These are phyloP conservation scores for Claviceps sp. DNA, from an alignment of 2,329 filamentous ascomycete genomes.

Conservation along the genomic window DNA sequence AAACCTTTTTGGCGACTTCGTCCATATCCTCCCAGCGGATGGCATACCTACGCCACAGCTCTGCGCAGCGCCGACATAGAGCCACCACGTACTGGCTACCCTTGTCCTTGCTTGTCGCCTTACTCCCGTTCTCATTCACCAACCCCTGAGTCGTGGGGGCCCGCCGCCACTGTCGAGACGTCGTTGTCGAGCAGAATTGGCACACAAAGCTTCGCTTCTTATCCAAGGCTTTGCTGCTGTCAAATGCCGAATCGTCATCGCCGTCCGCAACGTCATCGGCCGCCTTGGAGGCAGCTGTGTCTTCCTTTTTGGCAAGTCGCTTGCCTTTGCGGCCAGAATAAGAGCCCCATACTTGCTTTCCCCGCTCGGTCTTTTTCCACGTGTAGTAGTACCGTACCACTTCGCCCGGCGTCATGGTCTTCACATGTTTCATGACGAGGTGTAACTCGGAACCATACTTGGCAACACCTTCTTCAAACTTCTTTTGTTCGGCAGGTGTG, in stretches of 20 bases:
- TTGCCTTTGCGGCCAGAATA: constrained; percentile 81
- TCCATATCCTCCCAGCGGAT: constrained; percentile 93
- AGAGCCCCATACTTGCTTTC: constrained; percentile 79
- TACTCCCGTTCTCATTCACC: constrained; percentile 46
- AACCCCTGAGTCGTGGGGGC: constrained; percentile 67
- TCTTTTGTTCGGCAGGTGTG: constrained; percentile 65
- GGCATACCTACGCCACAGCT: constrained; percentile 89
- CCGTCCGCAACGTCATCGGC: constrained; percentile 89
- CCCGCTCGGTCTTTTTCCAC: constrained; percentile 89
- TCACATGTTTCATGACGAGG: constrained; percentile 71
- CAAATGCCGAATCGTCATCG: constrained; percentile 89
- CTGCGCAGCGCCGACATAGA: constrained; percentile 78
- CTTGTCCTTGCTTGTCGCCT: constrained; percentile 59
- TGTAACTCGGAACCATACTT: constrained; percentile 88
- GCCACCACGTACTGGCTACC: constrained; percentile 61
- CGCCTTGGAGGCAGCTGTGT: constrained; percentile 59
- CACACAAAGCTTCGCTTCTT: constrained; percentile 80
- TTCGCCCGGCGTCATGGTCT: constrained; percentile 62
- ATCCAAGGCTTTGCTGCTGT: constrained; percentile 66
- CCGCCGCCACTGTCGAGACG: constrained; percentile 80
- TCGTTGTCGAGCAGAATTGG: constrained; percentile 76
- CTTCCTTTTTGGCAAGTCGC: constrained; percentile 66
- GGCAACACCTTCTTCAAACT: constrained; percentile 79
- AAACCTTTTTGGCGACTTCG: constrained; percentile 78
- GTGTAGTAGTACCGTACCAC: constrained; percentile 92